Conservation (phyloP, 169 alveolate genomes). For the Plasmodium gonderi region DNA sequence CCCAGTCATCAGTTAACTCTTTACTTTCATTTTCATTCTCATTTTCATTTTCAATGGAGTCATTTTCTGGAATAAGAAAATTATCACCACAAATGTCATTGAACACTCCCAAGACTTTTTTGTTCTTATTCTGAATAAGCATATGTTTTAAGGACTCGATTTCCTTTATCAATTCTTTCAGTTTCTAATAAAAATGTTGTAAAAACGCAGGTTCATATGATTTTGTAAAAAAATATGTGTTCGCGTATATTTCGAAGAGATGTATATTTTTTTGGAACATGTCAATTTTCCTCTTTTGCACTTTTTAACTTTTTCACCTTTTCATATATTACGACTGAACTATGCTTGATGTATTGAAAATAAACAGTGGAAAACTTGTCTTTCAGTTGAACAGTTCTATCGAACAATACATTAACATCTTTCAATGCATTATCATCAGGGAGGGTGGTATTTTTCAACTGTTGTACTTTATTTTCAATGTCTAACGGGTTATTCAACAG, state of each 20-base stretch:
- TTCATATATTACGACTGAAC: constrained; percentile 62
- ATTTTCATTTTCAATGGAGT: constrained; percentile 2
- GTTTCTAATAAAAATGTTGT: constrained; percentile 7
- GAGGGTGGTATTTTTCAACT: neutral
- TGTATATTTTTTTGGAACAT: neutral
- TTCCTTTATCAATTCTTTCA: constrained; percentile 66
- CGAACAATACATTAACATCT: constrained; percentile 46
- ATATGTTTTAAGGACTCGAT: constrained; percentile 44
- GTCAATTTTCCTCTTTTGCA: neutral
- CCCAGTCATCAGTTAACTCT: neutral
- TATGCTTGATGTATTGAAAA: constrained; percentile 50
- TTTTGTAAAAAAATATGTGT: neutral
- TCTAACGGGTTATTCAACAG: constrained; percentile 9
- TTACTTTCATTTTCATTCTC: constrained; percentile 48
- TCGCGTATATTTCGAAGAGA: neutral
- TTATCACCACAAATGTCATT: constrained; percentile 10
- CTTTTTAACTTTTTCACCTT: constrained; percentile 13
- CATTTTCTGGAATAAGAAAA: constrained; percentile 40
- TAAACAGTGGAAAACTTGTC: constrained; percentile 28
- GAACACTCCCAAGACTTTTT: neutral
- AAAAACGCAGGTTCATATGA: neutral
- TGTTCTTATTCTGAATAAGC: constrained; percentile 30
- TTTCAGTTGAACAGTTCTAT: constrained; percentile 32
- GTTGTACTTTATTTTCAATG: constrained; percentile 33
- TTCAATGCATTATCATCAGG: neutral